Conservation (phyloP, 1,284 basidiomycete genomes). For the Ustilago nuda region DNA sequence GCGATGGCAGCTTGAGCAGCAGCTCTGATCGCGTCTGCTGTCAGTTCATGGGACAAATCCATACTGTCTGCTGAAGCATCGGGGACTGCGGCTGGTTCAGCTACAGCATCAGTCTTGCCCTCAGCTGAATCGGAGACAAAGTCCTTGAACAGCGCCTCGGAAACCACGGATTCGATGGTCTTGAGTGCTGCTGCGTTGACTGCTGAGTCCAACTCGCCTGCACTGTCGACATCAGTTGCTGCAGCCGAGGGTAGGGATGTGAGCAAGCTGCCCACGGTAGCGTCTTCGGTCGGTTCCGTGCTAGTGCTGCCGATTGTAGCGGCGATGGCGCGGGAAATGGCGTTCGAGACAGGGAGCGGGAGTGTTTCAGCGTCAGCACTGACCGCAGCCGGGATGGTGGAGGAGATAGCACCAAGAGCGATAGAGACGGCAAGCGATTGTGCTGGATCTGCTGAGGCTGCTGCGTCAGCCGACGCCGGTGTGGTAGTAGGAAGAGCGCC, state of each 20-base stretch:
- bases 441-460: conserved; percentile 5
- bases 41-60: conserved; percentile 26
- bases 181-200: conserved; percentile 41
- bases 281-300: neutral
- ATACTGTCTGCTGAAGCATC: conserved; percentile 1
- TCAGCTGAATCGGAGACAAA: conserved; percentile 22
- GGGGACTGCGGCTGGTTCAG: neutral
- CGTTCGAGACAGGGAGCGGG: conserved; percentile 32
- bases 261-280: neutral
- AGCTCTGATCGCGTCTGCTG: conserved; percentile 38
- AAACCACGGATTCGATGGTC: conserved; percentile 37
- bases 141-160: conserved; percentile 42
- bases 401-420: conserved; percentile 29
- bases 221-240: neutral
- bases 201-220: conserved; percentile 17
- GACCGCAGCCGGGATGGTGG: conserved; percentile 3
- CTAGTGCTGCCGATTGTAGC: conserved; percentile 32
- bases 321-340: conserved; percentile 40
- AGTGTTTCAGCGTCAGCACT: conserved; percentile 24
- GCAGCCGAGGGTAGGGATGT: conserved; percentile 8
- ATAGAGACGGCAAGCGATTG: conserved; percentile 37
- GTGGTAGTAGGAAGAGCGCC: neutral
- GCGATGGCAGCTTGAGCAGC: conserved; percentile 49
- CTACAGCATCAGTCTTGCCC: neutral
- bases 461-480: neutral